Evolutionary conservation across 129 eudicot species (phyloP), one percentile per base, ranked within the genome.

Genomic region (Rutidosis leptorrhynchoides): DNA sequence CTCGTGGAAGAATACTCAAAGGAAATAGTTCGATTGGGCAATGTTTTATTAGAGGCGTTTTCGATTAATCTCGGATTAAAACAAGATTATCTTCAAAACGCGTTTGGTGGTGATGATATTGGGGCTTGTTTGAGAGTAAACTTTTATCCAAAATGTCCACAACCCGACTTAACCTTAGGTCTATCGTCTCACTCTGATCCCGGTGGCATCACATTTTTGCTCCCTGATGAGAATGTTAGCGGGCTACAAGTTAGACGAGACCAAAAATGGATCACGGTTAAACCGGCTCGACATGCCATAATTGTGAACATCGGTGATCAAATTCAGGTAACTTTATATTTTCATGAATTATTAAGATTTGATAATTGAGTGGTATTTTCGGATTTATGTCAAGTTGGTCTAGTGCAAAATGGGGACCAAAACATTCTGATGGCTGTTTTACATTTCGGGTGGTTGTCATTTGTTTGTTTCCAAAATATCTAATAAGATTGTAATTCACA

Each of bases 251-350:
- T 90, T 56, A 81, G 84, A 2, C 77, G 71, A 28, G 68, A 27
- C 37, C 65, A 74, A 19, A 58, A 51, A 21, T 90, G 97, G 97
- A 65, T 87, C 24, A 90, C 97, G 0, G 97, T 90, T 4, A 84
- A 81, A 72, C 93, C 93, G n/a, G 89, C 85, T 65, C 81, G 72
- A 17, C 92, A 90, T 72, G 90, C 96, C 16, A 75, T 90, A 49
- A 87, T 87, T 3, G 86, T 85, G 65, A 90, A 90, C 23, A 87
- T 90, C 4, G 97, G 95, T n/a, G 97, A 90, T 70, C 97, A 90
- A 76, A 78, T 90, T 69, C 97, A 90, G 95, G 97, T 87, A 66
- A 3, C n/a, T 24, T 24, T 23, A 62, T 72, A 33, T 33, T 64
- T 27, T 65, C 66, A 12, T 28, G 22, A 45, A 21, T 28, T 52